Evolutionary conservation across 2,329 filamentous ascomycete genomes (phyloP).

Genomic region (Penicillium occitanis): DNA sequence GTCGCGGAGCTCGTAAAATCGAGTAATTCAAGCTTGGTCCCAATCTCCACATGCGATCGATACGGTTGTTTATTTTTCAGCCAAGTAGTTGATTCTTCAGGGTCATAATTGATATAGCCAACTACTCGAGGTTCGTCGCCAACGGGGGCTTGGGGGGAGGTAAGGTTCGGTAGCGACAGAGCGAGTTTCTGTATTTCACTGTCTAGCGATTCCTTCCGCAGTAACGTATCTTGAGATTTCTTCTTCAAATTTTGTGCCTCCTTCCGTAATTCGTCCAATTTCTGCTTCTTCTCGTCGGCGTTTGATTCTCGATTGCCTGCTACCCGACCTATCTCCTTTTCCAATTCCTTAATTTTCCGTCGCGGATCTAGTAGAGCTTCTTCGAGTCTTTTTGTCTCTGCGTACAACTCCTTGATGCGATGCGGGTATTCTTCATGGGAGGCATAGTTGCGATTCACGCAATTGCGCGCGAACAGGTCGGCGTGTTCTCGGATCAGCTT

Average conservation of each 20-base stretch:
- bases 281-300: constrained; percentile 20
- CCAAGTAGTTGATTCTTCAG: constrained; percentile 41
- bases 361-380: constrained; percentile 42
- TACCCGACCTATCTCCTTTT: constrained; percentile 42
- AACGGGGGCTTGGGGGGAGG: constrained; percentile 70
- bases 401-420: constrained; percentile 49
- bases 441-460: constrained; percentile 78
- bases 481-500: constrained; percentile 87
- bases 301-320: constrained; percentile 25
- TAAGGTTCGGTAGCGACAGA: constrained; percentile 80
- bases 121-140: constrained; percentile 66
- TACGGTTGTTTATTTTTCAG: constrained; percentile 28
- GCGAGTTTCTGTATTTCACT: constrained; percentile 73
- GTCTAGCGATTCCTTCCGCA: constrained; percentile 36
- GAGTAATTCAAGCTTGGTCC: constrained; percentile 79
- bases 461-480: constrained; percentile 77
- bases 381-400: constrained; percentile 41
- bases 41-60: constrained; percentile 83
- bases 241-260: constrained; percentile 44
- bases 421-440: constrained; percentile 53
- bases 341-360: constrained; percentile 46
- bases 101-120: constrained; percentile 76
- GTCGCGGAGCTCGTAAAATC: constrained; percentile 80
- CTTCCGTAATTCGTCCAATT: constrained; percentile 32
- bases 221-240: constrained; percentile 34